Conservation (phyloP, 768 basidiomycete genomes). For the Cystofilobasidium macerans region DNA sequence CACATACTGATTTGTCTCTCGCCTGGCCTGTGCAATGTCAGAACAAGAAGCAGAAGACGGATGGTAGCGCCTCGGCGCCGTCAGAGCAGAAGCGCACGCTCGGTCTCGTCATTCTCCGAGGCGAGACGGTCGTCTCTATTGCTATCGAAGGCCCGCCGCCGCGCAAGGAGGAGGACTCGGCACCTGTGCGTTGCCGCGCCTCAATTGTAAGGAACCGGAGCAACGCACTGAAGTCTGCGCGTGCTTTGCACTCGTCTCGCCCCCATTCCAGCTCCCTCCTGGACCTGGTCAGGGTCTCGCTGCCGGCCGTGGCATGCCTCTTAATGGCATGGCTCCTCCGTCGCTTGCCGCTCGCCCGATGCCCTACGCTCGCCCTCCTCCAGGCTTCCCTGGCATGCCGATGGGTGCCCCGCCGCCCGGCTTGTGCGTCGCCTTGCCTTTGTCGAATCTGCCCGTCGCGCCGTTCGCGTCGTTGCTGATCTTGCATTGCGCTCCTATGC, state of each 20-base stretch:
- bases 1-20: background rate
- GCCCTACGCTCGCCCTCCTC: conserved; percentile 39
- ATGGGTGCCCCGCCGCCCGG: background rate
- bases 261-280: conserved; percentile 68
- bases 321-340: conserved; percentile 33
- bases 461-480: background rate
- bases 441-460: background rate
- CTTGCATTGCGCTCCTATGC: background rate
- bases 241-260: conserved; percentile 22
- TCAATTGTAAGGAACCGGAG: background rate
- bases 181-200: conserved; percentile 49
- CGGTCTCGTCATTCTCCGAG: conserved; percentile 91
- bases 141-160: conserved; percentile 93
- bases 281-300: conserved; percentile 93
- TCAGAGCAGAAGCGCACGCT: conserved; percentile 94
- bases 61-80: conserved; percentile 14
- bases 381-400: conserved; percentile 37
- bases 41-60: conserved; percentile 20
- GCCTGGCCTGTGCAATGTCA: background rate
- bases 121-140: conserved; percentile 90
- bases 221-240: conserved; percentile 6
- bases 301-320: conserved; percentile 88
- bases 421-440: background rate
- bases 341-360: conserved; percentile 41
- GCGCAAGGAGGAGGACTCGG: conserved; percentile 76